Evolutionary conservation across 2,329 filamentous ascomycete genomes (phyloP).

Genomic region (Dothistroma pini): DNA sequence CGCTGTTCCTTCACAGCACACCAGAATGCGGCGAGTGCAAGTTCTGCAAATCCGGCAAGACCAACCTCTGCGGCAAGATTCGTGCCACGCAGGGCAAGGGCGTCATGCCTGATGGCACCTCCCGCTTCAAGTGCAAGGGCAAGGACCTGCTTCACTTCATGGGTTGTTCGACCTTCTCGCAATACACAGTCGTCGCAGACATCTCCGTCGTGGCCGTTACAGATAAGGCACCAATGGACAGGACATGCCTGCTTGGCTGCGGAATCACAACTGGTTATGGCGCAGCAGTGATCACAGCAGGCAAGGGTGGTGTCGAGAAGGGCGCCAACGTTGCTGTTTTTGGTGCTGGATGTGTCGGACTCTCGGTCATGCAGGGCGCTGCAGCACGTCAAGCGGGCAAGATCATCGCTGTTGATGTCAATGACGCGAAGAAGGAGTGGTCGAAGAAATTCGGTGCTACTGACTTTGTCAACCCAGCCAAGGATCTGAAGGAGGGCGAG

Average conservation of each 20-base stretch:
- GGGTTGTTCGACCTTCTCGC: slow-evolving; percentile 97
- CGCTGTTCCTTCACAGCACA: slow-evolving; percentile 56
- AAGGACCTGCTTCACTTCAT: slow-evolving; percentile 98
- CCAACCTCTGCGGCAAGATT: slow-evolving; percentile 98
- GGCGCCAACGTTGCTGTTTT: slow-evolving; percentile 89
- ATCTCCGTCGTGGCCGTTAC: slow-evolving; percentile 97
- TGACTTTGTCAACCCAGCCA: slow-evolving; percentile 90
- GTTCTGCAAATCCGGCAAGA: slow-evolving; percentile 99
- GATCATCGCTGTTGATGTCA: slow-evolving; percentile 78
- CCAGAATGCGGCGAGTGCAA: slow-evolving; percentile 98
- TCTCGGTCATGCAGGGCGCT: slow-evolving; percentile 92
- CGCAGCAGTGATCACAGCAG: slow-evolving; percentile 88
- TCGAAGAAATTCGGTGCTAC: slow-evolving; percentile 91
- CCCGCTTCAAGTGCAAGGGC: slow-evolving; percentile 90
- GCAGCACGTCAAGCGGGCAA: slow-evolving; percentile 75
- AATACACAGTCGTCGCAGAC: slow-evolving; percentile 98
- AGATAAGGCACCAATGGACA: slow-evolving; percentile 87
- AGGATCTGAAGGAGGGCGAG: slow-evolving; percentile 58
- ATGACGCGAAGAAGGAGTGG: slow-evolving; percentile 89
- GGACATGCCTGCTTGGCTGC: slow-evolving; percentile 91
- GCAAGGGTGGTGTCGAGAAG: slow-evolving; percentile 65
- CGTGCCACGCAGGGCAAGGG: slow-evolving; percentile 92
- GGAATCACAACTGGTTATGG: slow-evolving; percentile 99
- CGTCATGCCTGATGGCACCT: slow-evolving; percentile 95
- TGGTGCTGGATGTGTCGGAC: slow-evolving; percentile 90